phyloP scores from a whole-genome alignment of 2,329 filamentous ascomycete genomes.

The Microcera coccophila region DNA sequence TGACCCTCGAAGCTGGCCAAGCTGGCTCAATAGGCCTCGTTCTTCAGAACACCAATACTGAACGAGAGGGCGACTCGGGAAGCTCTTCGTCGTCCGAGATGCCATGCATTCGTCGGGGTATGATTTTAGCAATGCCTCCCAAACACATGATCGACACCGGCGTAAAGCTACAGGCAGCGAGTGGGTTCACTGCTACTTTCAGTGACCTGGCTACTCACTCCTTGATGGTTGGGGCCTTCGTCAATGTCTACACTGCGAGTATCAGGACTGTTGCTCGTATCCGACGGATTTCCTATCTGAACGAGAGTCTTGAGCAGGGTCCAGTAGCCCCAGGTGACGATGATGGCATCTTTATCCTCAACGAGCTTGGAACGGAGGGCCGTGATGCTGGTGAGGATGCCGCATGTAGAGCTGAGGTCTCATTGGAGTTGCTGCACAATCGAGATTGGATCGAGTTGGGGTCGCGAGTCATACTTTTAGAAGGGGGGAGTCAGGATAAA shows the following conservation, averaged over 20 bases:
- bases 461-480: constrained; percentile 66
- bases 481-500: constrained; percentile 64
- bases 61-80: constrained; percentile 6
- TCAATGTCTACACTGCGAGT: constrained; percentile 84
- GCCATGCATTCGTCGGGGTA: constrained; percentile 66
- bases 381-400: constrained; percentile 24
- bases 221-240: constrained; percentile 63
- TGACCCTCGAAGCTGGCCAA: constrained; percentile 71
- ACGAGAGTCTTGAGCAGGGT: constrained; percentile 22
- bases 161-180: constrained; percentile 60
- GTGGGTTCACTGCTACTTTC: constrained; percentile 69
- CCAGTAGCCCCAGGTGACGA: constrained; percentile 37
- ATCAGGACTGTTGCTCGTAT: constrained; percentile 78
- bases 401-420: constrained; percentile 48
- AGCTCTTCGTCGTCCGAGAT: constrained; percentile 14
- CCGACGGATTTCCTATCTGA: constrained; percentile 45
- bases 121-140: constrained; percentile 68
- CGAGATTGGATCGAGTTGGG: constrained; percentile 72
- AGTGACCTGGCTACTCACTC: constrained; percentile 57
- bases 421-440: constrained; percentile 63
- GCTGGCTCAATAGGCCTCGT: constrained; percentile 84
- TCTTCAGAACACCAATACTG: constrained; percentile 38
- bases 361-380: constrained; percentile 40
- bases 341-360: constrained; percentile 57
- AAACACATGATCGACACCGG: constrained; percentile 54